Evolutionary conservation across 495 filamentous ascomycete species (phyloP).

Genomic region (Lasiosphaeria hispida): DNA sequence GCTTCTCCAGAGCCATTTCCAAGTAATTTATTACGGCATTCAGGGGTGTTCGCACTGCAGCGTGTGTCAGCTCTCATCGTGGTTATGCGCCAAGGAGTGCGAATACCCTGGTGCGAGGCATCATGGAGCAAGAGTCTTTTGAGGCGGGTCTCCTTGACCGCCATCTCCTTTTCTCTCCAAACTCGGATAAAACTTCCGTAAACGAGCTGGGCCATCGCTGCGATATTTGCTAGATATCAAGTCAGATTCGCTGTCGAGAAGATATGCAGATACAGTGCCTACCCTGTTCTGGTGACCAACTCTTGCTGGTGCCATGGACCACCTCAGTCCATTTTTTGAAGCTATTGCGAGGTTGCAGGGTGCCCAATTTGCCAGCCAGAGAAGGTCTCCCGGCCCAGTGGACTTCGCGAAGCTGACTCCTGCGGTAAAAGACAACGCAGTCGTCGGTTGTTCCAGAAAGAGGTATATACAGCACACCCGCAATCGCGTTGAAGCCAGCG

Average conservation of each 20-base stretch:
- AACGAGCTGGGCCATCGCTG: constrained; percentile 75
- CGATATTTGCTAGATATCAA: constrained; percentile 56
- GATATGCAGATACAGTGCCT: background rate
- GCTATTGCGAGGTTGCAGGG: constrained; percentile 64
- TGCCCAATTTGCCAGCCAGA: constrained; percentile 58
- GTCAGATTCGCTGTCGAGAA: constrained; percentile 5
- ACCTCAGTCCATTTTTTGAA: constrained; percentile 69
- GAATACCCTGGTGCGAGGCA: constrained; percentile 61
- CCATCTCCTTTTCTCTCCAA: constrained; percentile 72
- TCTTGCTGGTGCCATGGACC: constrained; percentile 60
- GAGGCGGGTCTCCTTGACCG: constrained; percentile 57
- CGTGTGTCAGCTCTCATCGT: background rate
- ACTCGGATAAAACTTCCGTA: constrained; percentile 75
- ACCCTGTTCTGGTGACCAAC: constrained; percentile 60
- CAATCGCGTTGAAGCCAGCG: constrained; percentile 68
- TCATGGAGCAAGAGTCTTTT: constrained; percentile 74
- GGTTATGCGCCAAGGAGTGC: too few relatives aligned
- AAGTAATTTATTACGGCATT: constrained; percentile 89
- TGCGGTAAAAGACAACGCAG: constrained; percentile 82
- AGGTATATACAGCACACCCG: constrained; percentile 73
- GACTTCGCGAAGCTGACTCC: constrained; percentile 66
- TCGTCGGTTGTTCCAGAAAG: constrained; percentile 66
- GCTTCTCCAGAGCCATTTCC: constrained; percentile 78
- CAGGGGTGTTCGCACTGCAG: constrained; percentile 76
- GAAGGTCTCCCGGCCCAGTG: constrained; percentile 85